These are phyloP conservation scores for Arachis monticola DNA, from an alignment of 331 rosid species.

Conservation along the genomic window DNA sequence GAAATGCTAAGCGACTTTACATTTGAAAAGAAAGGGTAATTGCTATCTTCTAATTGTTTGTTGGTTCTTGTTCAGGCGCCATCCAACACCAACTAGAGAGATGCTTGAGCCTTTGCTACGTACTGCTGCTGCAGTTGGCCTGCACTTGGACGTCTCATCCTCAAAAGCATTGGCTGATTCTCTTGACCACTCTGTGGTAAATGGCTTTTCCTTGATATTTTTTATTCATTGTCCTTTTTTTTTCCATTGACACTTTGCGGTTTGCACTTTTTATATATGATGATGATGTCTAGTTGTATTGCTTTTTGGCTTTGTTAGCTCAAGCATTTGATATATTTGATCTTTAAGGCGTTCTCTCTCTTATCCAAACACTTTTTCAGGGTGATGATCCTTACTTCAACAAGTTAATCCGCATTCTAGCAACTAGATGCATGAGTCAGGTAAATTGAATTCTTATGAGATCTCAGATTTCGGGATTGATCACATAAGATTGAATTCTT, in stretches of 20 bases:
- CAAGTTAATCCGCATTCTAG: conserved; percentile 87
- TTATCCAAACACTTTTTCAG: conserved; percentile 47
- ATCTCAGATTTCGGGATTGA: conserved; percentile 24
- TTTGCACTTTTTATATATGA: neutral
- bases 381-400: conserved; percentile 97
- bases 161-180: conserved; percentile 97
- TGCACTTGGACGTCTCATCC: conserved; percentile 85
- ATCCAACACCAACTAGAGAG: conserved; percentile 88
- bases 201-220: conserved; percentile 26
- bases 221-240: conserved; percentile 2
- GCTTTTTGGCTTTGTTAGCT: conserved; percentile 10
- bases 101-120: conserved; percentile 95
- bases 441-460: conserved; percentile 53
- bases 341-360: conserved; percentile 23
- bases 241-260: conserved; percentile 26
- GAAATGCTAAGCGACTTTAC: conserved; percentile 7
- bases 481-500: neutral
- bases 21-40: conserved; percentile 26
- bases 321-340: conserved; percentile 16
- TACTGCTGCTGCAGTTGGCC: conserved; percentile 89
- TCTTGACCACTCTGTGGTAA: conserved; percentile 93
- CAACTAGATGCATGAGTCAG: conserved; percentile 99
- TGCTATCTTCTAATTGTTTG: conserved; percentile 29
- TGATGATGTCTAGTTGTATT: neutral
- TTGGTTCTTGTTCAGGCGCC: conserved; percentile 71